phyloP scores from a whole-genome alignment of 2,329 filamentous ascomycete genomes.

The Helotiales sp. region DNA sequence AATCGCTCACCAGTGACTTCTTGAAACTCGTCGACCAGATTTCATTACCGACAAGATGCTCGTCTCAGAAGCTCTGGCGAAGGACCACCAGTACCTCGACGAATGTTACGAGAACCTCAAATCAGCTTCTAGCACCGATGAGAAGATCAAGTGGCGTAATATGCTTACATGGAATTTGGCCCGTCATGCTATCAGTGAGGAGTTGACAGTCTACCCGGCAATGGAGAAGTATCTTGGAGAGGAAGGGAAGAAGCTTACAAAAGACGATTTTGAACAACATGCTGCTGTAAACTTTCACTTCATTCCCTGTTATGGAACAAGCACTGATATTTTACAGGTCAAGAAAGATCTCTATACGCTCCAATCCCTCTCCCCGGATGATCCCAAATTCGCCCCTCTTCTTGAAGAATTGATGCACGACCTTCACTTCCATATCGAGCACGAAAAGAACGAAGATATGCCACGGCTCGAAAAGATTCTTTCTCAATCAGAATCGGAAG shows the following conservation, averaged over 20 bases:
- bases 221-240: constrained; percentile 48
- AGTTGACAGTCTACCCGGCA: constrained; percentile 54
- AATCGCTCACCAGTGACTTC: too few species aligned
- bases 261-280: constrained; percentile 49
- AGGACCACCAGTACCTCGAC: constrained; percentile 40
- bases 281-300: constrained; percentile 27
- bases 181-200: constrained; percentile 48
- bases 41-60: constrained; percentile 3
- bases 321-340: constrained; percentile 41
- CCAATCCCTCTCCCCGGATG: constrained; percentile 43
- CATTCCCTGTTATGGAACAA: neutral
- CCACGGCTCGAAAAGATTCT: constrained; percentile 48
- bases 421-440: constrained; percentile 47
- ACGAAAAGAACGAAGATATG: constrained; percentile 51
- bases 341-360: constrained; percentile 52
- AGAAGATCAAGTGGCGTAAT: constrained; percentile 44
- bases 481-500: constrained; percentile 35
- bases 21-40: too few species aligned
- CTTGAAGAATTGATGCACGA: constrained; percentile 45
- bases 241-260: constrained; percentile 44
- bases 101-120: constrained; percentile 45
- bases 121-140: constrained; percentile 37
- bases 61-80: constrained; percentile 35
- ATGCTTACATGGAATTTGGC: constrained; percentile 51
- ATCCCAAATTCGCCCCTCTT: constrained; percentile 44